phyloP scores from a whole-genome alignment of 75 land plant genomes.

The Pinus taeda region DNA sequence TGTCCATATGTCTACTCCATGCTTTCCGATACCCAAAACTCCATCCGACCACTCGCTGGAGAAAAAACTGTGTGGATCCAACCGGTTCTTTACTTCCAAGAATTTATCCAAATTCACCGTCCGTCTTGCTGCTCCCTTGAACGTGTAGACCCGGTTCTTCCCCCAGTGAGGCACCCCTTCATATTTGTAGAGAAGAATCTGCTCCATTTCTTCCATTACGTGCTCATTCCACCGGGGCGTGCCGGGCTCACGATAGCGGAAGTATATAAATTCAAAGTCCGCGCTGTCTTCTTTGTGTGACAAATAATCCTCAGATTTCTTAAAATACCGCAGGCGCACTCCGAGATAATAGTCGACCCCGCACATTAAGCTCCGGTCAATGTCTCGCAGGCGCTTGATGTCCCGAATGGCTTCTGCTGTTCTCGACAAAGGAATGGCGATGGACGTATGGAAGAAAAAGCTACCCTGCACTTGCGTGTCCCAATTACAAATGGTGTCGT shows the following conservation, averaged over 20 bases:
- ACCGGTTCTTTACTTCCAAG: conserved; percentile 7
- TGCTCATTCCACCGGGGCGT: conserved; percentile 20
- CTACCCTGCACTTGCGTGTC: conserved; percentile 7
- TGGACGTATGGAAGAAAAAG: conserved; percentile 19
- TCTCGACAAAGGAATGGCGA: conserved; percentile 10
- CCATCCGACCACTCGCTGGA: conserved; percentile 34
- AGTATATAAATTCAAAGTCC: conserved; percentile 15
- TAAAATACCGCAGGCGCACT: conserved; percentile 5
- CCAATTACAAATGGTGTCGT: conserved; percentile 18
- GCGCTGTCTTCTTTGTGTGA: conserved; percentile 12
- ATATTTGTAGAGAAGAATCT: conserved; percentile 22
- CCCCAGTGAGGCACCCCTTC: conserved; percentile 33
- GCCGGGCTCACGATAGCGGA: conserved; percentile 7
- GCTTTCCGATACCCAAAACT: conserved; percentile 8
- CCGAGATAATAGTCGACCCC: conserved; percentile 19
- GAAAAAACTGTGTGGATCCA: conserved; percentile 18
- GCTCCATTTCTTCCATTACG: conserved; percentile 27
- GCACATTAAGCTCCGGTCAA: conserved; percentile 7
- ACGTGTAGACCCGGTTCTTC: conserved; percentile 20
- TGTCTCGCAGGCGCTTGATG: conserved; percentile 14
- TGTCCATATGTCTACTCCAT: background rate
- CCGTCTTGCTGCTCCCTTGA: conserved; percentile 1
- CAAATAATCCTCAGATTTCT: conserved; percentile 10
- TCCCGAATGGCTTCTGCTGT: background rate
- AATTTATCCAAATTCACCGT: conserved; percentile 1